Evolutionary conservation across 352 stramenopile genomes (phyloP).

Genomic region (Globisporangium abappressorium): DNA sequence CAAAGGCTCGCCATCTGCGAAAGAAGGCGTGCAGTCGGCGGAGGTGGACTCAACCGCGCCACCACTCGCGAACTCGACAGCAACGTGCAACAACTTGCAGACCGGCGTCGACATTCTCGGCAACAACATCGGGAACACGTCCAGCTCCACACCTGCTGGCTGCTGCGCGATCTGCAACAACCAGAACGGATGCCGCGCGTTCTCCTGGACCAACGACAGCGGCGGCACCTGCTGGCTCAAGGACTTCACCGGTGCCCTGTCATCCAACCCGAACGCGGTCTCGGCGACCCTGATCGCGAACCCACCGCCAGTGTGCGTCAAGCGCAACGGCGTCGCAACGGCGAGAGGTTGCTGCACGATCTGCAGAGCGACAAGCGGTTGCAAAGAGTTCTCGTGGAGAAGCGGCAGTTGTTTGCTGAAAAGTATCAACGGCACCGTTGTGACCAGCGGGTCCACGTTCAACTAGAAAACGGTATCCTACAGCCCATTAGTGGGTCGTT

Average conservation of each 20-base stretch:
- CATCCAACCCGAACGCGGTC: background rate
- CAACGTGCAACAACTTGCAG: background rate
- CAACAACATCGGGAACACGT: conserved; percentile 14
- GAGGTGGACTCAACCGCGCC: background rate
- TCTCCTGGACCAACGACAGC: conserved; percentile 45
- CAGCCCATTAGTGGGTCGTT: no score
- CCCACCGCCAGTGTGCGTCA: background rate
- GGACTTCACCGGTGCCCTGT: conserved; percentile 10
- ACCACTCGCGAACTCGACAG: background rate
- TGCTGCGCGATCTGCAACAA: conserved; percentile 18
- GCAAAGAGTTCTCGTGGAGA: conserved; percentile 50
- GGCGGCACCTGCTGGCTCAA: conserved; percentile 64
- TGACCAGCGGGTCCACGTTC: no score
- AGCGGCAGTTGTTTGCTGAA: no score
- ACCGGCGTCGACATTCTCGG: conserved; percentile 11
- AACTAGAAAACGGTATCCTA: no score
- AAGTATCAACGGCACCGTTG: no score
- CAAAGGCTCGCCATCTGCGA: conserved; percentile 18
- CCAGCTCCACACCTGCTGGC: conserved; percentile 7
- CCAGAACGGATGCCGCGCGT: conserved; percentile 19
- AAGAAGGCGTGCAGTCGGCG: conserved; percentile 8
- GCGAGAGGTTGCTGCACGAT: conserved; percentile 23
- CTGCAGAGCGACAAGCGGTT: conserved; percentile 25
- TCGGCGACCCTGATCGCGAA: background rate
- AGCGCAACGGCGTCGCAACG: background rate